These are phyloP conservation scores for Hibiscus trionum DNA, from an alignment of 345 rosid genomes.

Conservation along the genomic window DNA sequence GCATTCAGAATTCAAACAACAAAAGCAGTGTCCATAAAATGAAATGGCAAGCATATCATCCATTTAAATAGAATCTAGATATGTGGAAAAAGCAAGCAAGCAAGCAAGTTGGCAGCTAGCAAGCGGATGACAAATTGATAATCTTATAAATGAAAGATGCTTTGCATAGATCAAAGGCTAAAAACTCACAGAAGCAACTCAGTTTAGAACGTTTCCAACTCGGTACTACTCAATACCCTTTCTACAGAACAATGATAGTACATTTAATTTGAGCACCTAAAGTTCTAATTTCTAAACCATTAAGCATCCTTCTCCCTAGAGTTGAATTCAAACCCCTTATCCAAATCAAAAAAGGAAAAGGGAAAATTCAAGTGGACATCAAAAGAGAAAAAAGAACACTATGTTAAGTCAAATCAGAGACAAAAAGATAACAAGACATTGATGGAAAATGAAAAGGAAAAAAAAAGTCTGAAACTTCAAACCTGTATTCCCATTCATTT, in stretches of 20 bases:
- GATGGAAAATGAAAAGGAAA: not conserved
- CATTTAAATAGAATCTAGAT: not conserved
- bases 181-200: not conserved
- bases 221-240: not conserved
- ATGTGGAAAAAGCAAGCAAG: not conserved
- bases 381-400: too few species aligned
- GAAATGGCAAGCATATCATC: not conserved
- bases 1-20: not conserved
- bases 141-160: not conserved
- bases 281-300: not conserved
- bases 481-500: conserved; percentile 55
- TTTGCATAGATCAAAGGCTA: not conserved
- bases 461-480: conserved; percentile 1
- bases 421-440: not conserved
- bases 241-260: not conserved
- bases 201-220: not conserved
- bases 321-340: not conserved
- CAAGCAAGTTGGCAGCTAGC: not conserved
- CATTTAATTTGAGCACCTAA: not conserved
- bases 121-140: too few species aligned
- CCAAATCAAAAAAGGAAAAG: not conserved
- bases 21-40: not conserved
- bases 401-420: not conserved
- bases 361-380: too few species aligned
- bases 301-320: too few species aligned